Base-by-base conservation (phyloP, 352 stramenopile genomes). In the Plasmopara viticola region DNA sequence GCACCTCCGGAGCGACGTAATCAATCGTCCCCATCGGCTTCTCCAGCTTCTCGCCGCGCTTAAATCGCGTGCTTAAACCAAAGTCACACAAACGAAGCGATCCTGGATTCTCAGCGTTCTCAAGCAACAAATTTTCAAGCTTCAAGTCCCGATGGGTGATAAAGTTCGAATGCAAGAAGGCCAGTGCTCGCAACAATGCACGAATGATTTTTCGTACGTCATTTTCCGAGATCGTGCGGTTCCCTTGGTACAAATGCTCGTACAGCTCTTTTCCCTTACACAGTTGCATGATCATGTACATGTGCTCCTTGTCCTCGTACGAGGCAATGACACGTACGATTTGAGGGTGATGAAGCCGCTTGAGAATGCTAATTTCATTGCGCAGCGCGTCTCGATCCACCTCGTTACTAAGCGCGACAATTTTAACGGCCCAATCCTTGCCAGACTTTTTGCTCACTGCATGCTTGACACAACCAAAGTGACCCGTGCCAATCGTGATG, bases 201-300 rank as follows among this genome's bases (percentile, higher is more conserved):
- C 74, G 69, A 44, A 94, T 81, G 43, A 91, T 72, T 34, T 71
- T 68, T 37, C 72, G 67, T 35, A 90, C 78, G 34, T 88, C 74
- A 34, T 72, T 71, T 41, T 94, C 83, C 1, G 63, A 76, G 52
- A 91, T 87, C 13, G 51, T 35, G 35, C 75, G 74, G n/a, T 69
- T 51, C 25, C 80, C 74, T 51, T 78, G 73, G 63, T 90, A 89
- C 52, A 91, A 47, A 43, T 87, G 68, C 14, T 88, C 72, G 58
- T 86, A 91, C 12, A 93, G 62, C 41, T 88, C 79, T 42, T 88
- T 87, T 46, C 83, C 83, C 45, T 86, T 82, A 44, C 81, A 86
- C n/a, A 90, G 68, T 60, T 93, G 76, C 74, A 89, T 90, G 58
- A 89, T 70, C 78, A 93, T 90, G 69, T 93, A 93, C 74, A 93